Evolutionary conservation across 2,329 filamentous ascomycete species (phyloP).

Genomic region (Penicillium thymicola): DNA sequence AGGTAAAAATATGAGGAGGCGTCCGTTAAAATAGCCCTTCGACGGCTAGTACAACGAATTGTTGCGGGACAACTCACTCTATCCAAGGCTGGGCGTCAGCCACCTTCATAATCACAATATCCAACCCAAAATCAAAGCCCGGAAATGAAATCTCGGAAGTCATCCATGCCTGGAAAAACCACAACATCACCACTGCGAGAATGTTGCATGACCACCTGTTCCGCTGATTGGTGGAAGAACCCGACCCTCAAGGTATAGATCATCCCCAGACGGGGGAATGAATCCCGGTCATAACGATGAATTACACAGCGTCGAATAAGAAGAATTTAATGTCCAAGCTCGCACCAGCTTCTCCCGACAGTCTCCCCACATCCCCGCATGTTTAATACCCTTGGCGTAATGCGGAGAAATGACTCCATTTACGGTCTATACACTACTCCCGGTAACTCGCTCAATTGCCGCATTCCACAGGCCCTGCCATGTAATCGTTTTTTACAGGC

Average conservation of each 20-base stretch:
- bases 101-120: background rate
- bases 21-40: background rate
- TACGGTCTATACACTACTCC: background rate
- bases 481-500: constrained; percentile 21
- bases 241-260: constrained; percentile 4
- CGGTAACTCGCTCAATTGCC: background rate
- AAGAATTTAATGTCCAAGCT: background rate
- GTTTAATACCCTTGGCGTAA: constrained; percentile 8
- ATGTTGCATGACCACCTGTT: background rate
- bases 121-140: background rate
- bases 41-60: background rate
- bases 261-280: constrained; percentile 16
- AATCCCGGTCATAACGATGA: constrained; percentile 1
- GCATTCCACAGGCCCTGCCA: background rate
- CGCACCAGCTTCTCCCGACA: background rate
- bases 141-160: background rate
- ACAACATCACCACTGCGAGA: background rate
- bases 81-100: background rate
- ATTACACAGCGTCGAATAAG: background rate
- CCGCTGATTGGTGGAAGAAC: constrained; percentile 24
- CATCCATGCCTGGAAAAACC: background rate
- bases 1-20: background rate
- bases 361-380: constrained; percentile 11
- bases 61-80: background rate
- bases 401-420: constrained; percentile 18